Evolutionary conservation across 2,329 filamentous ascomycete species (phyloP), one percentile per base, ranked within the genome.

Genomic region (Ophiostoma sp.): DNA sequence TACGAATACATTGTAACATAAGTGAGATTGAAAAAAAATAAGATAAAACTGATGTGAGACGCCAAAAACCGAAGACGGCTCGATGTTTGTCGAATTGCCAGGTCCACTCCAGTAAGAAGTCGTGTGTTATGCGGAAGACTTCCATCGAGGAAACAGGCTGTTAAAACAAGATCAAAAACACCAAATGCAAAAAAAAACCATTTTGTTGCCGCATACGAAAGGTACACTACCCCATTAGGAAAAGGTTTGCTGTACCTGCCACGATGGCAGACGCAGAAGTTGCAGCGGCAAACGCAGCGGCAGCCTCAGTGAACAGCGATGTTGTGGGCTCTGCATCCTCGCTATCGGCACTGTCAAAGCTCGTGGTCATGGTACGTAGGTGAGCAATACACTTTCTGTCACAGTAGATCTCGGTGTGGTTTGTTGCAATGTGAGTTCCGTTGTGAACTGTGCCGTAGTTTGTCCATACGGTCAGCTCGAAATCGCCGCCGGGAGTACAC

Each of bases 401-500:
- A 10, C 39, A 54, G 67, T 60, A 60, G 27, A 68, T 67, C 17
- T 54, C 10, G 4, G 66, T 67, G 44, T 67, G 66, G 44, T 67
- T 67, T 13, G 66, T 54, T 20, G 31, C 10, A 5, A 52, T 13
- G 10, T 35, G 41, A 1, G 66, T 52, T 27, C 66, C 66, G 27
- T 67, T 67, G 44, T 67, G 41, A 2, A 33, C n/a, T 5, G 41
- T 52, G 4, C 7, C 17, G 31, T 35, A 67, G 44, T 41, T 41
- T 1, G 52, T 44, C 41, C 44, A 67, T 10, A 65, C 62, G 31
- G 33, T n/a, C 13, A 54, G 8, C 3, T 44, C 20, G 4, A 13
- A 20, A 7, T 39, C 36, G 65, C 23, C 31, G 36, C 36, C 65
- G 4, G 65, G n/a, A 23, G 27, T 31, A 10, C 65, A 67, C 36